A percentile compares a stretch with the other conserved stretches of the same genome.
Evolutionary conservation across 2,329 filamentous ascomycete species (phyloP).

Genomic region (Trichophaea hybrida): DNA sequence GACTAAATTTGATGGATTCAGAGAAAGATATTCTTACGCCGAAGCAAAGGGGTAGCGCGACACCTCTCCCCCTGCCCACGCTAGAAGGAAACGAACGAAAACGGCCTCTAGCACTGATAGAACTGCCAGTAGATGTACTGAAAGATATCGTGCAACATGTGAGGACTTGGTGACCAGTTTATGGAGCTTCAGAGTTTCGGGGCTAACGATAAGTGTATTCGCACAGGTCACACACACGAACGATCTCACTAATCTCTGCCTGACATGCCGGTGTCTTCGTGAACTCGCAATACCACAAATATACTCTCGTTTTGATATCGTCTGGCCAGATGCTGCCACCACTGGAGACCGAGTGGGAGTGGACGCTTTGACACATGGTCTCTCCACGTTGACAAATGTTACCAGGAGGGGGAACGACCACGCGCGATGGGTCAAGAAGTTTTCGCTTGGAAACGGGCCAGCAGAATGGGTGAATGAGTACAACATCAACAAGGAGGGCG

Average conservation of each 20-base stretch:
- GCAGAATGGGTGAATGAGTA: slow-evolving; percentile 67
- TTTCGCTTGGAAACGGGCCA: slow-evolving; percentile 72
- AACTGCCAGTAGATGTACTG: slow-evolving; percentile 63
- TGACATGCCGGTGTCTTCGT: slow-evolving; percentile 66
- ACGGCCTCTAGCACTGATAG: slow-evolving; percentile 50
- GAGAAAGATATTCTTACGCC: background rate
- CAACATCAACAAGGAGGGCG: slow-evolving; percentile 65
- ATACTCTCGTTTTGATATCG: slow-evolving; percentile 74
- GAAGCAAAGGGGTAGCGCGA: background rate
- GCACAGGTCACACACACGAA: slow-evolving; percentile 62
- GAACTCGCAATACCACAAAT: slow-evolving; percentile 61
- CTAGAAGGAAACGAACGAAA: slow-evolving; percentile 30
- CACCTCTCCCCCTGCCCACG: background rate
- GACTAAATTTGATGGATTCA: background rate
- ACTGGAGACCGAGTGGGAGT: slow-evolving; percentile 56
- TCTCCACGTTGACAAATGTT: slow-evolving; percentile 65
- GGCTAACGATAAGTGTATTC: slow-evolving; percentile 5
- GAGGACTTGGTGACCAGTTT: background rate
- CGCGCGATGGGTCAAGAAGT: slow-evolving; percentile 64
- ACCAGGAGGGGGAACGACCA: slow-evolving; percentile 56
- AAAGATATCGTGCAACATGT: slow-evolving; percentile 69
- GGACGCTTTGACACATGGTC: slow-evolving; percentile 67
- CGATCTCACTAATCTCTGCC: slow-evolving; percentile 61
- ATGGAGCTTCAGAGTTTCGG: background rate
- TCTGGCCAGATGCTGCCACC: slow-evolving; percentile 62